Conservation (phyloP, 148 eudicot genomes). For the Pouteria glomerata region DNA sequence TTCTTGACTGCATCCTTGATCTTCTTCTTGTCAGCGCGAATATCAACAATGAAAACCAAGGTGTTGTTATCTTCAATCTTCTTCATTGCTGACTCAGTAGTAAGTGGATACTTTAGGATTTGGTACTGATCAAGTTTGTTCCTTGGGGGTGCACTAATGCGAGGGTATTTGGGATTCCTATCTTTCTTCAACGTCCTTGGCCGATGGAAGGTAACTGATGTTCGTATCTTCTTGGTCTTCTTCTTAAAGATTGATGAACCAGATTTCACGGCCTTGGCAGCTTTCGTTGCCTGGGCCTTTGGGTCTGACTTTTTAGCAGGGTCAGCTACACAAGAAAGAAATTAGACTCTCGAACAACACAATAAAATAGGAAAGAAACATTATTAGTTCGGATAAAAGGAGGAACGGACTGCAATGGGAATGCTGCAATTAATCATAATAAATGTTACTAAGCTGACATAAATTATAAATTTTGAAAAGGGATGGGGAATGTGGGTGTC, state of each 20-base stretch:
- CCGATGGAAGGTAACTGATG: conserved; percentile 73
- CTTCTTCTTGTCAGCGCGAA: conserved; percentile 87
- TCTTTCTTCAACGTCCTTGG: conserved; percentile 72
- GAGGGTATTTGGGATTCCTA: conserved; percentile 76
- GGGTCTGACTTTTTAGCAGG: conserved; percentile 27
- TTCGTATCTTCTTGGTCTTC: conserved; percentile 66
- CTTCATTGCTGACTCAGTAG: conserved; percentile 90
- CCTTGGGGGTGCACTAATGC: conserved; percentile 69
- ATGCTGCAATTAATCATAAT: neutral
- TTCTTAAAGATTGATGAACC: conserved; percentile 60
- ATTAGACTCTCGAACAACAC: neutral
- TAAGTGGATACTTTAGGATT: conserved; percentile 72
- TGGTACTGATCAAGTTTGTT: conserved; percentile 81
- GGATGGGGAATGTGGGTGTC: too few relatives aligned
- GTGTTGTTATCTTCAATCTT: conserved; percentile 86
- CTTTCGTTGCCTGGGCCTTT: conserved; percentile 65
- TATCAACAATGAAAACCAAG: conserved; percentile 70
- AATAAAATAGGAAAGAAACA: neutral
- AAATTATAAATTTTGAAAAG: neutral
- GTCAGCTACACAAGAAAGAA: neutral
- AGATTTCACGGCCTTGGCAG: conserved; percentile 81
- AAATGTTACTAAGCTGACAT: neutral
- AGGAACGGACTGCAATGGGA: neutral
- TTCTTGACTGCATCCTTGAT: conserved; percentile 80
- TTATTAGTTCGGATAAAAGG: neutral